Evolutionary conservation across 2,329 filamentous ascomycete species (phyloP).

Genomic region (Cladosporium velox): DNA sequence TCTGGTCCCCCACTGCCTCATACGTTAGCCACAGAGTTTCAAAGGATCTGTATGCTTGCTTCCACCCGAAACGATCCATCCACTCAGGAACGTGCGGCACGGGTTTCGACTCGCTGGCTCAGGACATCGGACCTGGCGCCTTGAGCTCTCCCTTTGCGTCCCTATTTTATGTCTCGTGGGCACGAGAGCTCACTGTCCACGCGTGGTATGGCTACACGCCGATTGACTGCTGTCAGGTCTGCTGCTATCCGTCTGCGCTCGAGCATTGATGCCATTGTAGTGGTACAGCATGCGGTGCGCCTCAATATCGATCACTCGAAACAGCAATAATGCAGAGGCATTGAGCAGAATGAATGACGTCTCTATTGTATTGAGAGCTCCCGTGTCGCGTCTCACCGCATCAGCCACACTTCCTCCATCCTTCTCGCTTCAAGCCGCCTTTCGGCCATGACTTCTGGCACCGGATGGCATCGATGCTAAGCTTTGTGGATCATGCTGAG

Average conservation of each 20-base stretch:
- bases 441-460: constrained; percentile 16
- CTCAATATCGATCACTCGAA: background rate
- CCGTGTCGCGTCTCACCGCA: constrained; percentile 13
- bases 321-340: background rate
- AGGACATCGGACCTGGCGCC: constrained; percentile 1
- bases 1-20: background rate
- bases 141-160: background rate
- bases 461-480: constrained; percentile 7
- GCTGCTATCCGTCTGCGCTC: background rate
- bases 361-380: constrained; percentile 13
- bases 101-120: background rate
- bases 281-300: background rate
- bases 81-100: constrained; percentile 2
- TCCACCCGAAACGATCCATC: background rate
- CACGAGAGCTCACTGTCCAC: background rate
- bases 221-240: background rate
- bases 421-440: background rate
- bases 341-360: constrained; percentile 17
- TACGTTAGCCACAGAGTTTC: background rate
- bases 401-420: constrained; percentile 10
- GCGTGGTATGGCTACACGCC: background rate
- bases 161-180: background rate
- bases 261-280: background rate
- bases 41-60: background rate
- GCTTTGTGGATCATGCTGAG: constrained; percentile 4